Evolutionary conservation across 23 red algal genomes (phyloP).

Genomic region (Chondrus crispus): DNA sequence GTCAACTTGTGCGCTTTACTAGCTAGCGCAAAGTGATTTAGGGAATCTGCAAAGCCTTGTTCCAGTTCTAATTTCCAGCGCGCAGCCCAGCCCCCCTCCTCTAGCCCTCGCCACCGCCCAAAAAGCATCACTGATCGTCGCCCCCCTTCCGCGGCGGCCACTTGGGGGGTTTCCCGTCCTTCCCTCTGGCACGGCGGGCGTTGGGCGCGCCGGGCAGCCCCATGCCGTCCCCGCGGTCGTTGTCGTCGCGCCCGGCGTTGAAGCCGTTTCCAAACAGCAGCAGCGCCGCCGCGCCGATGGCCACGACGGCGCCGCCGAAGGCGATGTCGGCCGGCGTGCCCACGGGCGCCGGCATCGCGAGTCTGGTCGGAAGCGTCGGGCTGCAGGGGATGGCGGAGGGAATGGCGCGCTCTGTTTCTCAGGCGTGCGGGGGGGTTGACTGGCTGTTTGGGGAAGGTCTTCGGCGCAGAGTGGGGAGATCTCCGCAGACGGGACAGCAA

Average conservation of each 20-base stretch:
- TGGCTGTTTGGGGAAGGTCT: too few species aligned
- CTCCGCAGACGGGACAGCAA: too few species aligned
- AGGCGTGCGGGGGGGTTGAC: too few species aligned
- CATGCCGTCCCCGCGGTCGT: background rate
- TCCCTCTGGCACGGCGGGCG: background rate
- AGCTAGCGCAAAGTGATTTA: too few species aligned
- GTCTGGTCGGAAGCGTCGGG: background rate
- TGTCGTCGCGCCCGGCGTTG: background rate
- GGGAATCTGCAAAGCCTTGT: too few species aligned
- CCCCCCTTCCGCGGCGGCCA: background rate
- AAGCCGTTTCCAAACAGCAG: background rate
- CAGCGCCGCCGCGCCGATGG: background rate
- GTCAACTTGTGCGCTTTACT: too few species aligned
- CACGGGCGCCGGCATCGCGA: background rate
- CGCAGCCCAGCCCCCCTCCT: background rate
- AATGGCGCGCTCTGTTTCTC: too few species aligned
- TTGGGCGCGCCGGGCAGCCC: background rate
- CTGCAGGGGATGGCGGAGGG: too few species aligned
- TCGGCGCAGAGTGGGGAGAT: too few species aligned
- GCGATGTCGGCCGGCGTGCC: slow-evolving; percentile 2
- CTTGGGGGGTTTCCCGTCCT: background rate
- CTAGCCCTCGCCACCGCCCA: background rate
- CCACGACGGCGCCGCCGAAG: background rate
- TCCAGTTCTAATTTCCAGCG: too few species aligned
- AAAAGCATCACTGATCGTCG: background rate